These are phyloP conservation scores for Talaromyces sp. DNA, from an alignment of 2,329 filamentous ascomycete genomes.

Conservation along the genomic window DNA sequence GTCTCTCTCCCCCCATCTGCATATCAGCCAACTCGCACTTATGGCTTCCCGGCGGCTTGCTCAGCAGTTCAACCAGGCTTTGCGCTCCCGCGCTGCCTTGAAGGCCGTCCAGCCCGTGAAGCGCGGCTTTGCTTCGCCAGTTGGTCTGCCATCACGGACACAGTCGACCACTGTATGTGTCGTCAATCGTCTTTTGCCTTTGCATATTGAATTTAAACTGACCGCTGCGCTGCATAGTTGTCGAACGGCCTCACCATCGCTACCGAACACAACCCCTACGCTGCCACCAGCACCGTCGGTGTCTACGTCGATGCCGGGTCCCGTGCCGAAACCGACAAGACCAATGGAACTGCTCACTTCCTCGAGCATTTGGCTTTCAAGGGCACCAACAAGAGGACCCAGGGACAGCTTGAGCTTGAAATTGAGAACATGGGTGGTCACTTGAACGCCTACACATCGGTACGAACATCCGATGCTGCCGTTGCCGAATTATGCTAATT, in stretches of 20 bases:
- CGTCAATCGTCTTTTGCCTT: neutral
- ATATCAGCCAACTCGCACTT: conserved; percentile 35
- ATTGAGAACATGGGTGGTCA: conserved; percentile 99
- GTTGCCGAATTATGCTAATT: conserved; percentile 26
- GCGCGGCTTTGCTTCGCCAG: conserved; percentile 86
- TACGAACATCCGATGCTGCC: conserved; percentile 49
- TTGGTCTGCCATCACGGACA: conserved; percentile 69
- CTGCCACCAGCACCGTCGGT: conserved; percentile 95
- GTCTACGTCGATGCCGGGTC: conserved; percentile 99
- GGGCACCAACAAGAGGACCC: conserved; percentile 90
- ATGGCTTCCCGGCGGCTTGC: conserved; percentile 98
- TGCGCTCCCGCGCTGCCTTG: conserved; percentile 83
- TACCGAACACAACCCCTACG: conserved; percentile 96
- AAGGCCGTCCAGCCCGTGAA: conserved; percentile 72
- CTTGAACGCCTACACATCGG: conserved; percentile 98
- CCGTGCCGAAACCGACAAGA: conserved; percentile 95
- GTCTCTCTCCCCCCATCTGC: conserved; percentile 40
- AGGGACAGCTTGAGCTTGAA: conserved; percentile 97
- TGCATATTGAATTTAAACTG: neutral
- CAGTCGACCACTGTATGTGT: conserved; percentile 82
- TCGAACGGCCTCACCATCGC: conserved; percentile 66
- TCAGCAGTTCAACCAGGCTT: conserved; percentile 85
- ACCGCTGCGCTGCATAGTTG: conserved; percentile 10
- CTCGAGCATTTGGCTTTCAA: conserved; percentile 99
- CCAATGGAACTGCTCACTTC: conserved; percentile 99